Evolutionary conservation across 148 eudicot species (phyloP).

Genomic region (Beta vulgaris): DNA sequence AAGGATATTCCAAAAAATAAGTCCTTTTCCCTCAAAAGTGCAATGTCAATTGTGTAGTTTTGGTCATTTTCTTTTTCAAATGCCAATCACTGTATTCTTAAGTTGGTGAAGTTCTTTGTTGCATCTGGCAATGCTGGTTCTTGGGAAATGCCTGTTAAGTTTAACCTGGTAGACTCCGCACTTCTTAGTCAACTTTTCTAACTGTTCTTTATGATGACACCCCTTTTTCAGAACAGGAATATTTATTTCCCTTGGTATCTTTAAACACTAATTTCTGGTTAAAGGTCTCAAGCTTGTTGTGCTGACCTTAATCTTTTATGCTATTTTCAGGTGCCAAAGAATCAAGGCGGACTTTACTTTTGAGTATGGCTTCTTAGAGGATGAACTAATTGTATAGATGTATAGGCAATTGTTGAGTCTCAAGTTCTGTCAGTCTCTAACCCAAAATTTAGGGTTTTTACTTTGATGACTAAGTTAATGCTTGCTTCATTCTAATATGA

Average conservation of each 20-base stretch:
- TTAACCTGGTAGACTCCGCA: too few species aligned
- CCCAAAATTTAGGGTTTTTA: neutral
- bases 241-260: too few species aligned
- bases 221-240: too few species aligned
- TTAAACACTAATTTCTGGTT: too few species aligned
- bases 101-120: neutral
- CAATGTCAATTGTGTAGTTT: too few species aligned
- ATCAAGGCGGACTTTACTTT: slow-evolving; percentile 71
- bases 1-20: too few species aligned
- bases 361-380: slow-evolving; percentile 88
- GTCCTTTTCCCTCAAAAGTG: too few species aligned
- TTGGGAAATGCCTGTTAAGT: neutral
- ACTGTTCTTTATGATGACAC: too few species aligned
- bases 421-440: slow-evolving; percentile 1
- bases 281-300: neutral
- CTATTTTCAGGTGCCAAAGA: slow-evolving; percentile 68
- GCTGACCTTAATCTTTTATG: neutral
- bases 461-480: neutral
- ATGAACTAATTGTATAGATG: slow-evolving; percentile 72
- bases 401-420: slow-evolving; percentile 6
- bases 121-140: neutral
- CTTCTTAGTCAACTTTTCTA: too few species aligned
- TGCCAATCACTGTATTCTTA: neutral
- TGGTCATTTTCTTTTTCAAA: neutral
- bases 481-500: neutral